A percentile compares a stretch with the other conserved stretches of the same genome.
These are phyloP conservation scores for Flammula alnicola DNA, from an alignment of 1,284 basidiomycete species.

Conservation along the genomic window DNA sequence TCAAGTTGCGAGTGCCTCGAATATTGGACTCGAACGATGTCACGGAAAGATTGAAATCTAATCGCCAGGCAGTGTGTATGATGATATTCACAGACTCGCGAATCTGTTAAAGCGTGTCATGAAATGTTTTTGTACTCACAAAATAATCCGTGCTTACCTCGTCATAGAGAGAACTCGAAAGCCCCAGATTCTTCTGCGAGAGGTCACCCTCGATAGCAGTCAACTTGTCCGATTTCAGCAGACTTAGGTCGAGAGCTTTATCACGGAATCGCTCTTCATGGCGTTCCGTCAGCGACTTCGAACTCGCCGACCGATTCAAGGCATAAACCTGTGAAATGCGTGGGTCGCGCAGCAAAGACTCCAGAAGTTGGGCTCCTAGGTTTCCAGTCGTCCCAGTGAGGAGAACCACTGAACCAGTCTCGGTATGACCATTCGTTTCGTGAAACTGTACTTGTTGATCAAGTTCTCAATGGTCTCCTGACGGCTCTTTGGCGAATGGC, in stretches of 20 bases:
- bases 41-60: conserved; percentile 47
- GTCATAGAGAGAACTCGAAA: not conserved
- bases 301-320: conserved; percentile 25
- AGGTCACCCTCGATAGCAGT: not conserved
- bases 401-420: conserved; percentile 26
- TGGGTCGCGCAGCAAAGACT: conserved; percentile 26
- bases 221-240: conserved; percentile 21
- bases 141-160: not conserved
- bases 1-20: conserved; percentile 37
- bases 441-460: conserved; percentile 35
- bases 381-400: conserved; percentile 41
- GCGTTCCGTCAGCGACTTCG: conserved; percentile 11
- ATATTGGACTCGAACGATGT: conserved; percentile 42
- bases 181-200: not conserved
- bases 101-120: conserved; percentile 24
- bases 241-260: conserved; percentile 33
- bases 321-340: conserved; percentile 32
- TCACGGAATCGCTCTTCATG: conserved; percentile 35
- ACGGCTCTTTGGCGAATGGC: conserved; percentile 6
- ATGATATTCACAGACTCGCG: conserved; percentile 36
- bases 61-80: conserved; percentile 38
- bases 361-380: conserved; percentile 37
- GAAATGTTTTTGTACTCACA: not conserved
- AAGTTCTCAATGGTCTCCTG: conserved; percentile 35
- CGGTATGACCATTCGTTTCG: no score